Evolutionary conservation across 2,329 filamentous ascomycete species (phyloP), one percentile per base, ranked within the genome.

Genomic region (Monosporascus sp.): DNA sequence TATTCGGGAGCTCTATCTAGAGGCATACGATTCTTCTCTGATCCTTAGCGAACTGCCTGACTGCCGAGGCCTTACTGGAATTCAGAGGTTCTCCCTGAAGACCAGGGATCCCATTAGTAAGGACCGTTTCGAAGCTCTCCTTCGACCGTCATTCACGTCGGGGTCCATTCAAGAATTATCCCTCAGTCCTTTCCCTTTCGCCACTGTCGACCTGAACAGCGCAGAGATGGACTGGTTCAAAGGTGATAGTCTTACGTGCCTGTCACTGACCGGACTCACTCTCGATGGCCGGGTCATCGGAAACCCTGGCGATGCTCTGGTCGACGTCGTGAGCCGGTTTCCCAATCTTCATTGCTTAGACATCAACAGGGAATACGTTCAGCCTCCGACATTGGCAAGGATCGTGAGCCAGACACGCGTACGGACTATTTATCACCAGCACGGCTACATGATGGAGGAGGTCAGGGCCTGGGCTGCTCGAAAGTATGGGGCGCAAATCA

Each of bases 211-310:
- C 41, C 8, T 39, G 17, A 7, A 31, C 5, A 7, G 24, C 20
- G 17, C 31, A 14, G 24, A 48, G 7, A 53, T 54, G 18, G 44
- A 49, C 41, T 68, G 64, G 65, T 49, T 67, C 44, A 56, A 18
- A 36, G 63, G 63, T 52, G 38, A 60, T 1, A 50, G 52, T n/a
- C 46, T 68, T 36, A 60, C 48, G 5, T 61, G 59, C 37, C 56
- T 68, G 11, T 57, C 53, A 25, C 8, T 67, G 17, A 55, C 58
- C 31, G 87, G 86, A 2, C 72, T 89, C 11, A 85, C 85, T 0
- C 84, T 85, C 1, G 87, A 53, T 22, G 49, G 50, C 14, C 43
- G 53, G 2, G 41, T 54, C 20, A 46, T 50, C 3, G 27, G 49
- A 8, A 49, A 31, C 8, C 41, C 60, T 7, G 61, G 65, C 20